Evolutionary conservation across 2,329 filamentous ascomycete species (phyloP).

Genomic region (Dactylellina sp.): DNA sequence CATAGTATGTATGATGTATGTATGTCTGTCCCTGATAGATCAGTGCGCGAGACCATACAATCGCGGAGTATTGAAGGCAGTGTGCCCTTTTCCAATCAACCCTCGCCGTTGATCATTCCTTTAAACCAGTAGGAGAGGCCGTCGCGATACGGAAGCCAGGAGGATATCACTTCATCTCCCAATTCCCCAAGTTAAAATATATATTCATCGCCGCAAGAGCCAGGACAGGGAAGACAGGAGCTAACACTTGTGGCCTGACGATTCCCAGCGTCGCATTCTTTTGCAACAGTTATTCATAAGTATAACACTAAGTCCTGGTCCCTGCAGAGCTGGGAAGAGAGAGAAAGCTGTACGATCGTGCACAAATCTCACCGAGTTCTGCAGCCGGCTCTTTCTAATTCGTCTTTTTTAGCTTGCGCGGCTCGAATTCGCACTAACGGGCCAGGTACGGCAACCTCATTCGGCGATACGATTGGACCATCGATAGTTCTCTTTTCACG

Average conservation of each 20-base stretch:
- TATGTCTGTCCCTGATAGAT: constrained; percentile 31
- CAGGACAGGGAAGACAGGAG: constrained; percentile 46
- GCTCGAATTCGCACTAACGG: constrained; percentile 10
- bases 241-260: constrained; percentile 13
- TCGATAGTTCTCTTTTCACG: constrained; percentile 11
- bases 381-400: constrained; percentile 32
- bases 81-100: constrained; percentile 16
- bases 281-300: constrained; percentile 28
- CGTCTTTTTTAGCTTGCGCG: constrained; percentile 14
- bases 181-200: constrained; percentile 25
- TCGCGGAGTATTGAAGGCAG: background rate
- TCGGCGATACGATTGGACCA: constrained; percentile 33
- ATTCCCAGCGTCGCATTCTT: constrained; percentile 18
- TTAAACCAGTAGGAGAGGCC: constrained; percentile 35
- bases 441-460: constrained; percentile 26
- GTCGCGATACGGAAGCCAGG: constrained; percentile 35
- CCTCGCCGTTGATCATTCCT: constrained; percentile 42
- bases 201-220: constrained; percentile 11
- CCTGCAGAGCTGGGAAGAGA: constrained; percentile 14
- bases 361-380: constrained; percentile 36
- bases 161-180: constrained; percentile 30
- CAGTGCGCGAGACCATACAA: constrained; percentile 20
- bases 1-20: background rate
- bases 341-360: constrained; percentile 43
- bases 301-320: too few species aligned